Evolutionary conservation across 1,284 basidiomycete species (phyloP), one percentile per base, ranked within the genome.

Genomic region (Wallemia hederae): DNA sequence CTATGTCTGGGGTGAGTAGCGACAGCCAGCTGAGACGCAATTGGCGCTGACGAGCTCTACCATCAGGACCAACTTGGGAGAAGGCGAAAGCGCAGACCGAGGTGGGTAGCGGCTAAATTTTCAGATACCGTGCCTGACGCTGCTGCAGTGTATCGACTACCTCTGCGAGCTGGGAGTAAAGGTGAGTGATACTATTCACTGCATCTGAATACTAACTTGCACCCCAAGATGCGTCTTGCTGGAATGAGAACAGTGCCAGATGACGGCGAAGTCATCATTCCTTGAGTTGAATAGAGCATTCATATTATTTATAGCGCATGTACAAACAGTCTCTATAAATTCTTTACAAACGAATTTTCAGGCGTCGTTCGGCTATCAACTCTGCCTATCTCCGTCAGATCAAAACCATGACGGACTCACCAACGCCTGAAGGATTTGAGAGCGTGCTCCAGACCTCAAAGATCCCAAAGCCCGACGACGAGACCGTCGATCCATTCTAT

Each of bases 21-120:
- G 17, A 17, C 25, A 28, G 49, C 59, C 7, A 61, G 60, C 22
- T 24, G 17, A 28, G n/a, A n/a, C 25, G 34, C 7, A 15, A 49
- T 24, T 22, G 39, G 25, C 27, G 24, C 57, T 24, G 17, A 55
- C 26, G 28, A 26, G 27, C 14, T 24, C 31, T 31, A 55, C 26
- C 19, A 19, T 56, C 63, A 83, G 81, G 80, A 1, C 72, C 73
- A 58, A 80, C 82, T 60, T 88, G 85, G 83, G 79, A 86, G 69
- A 83, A 82, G 67, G 85, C 85, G n/a, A 88, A 88, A 72, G 83
- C 83, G 0, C 85, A 88, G 67, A 80, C 83, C 1, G 84, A 86
- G 73, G 80, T 78, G 60, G 59, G 69, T 60, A 31, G 24, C 22
- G 56, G 1, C 2, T 9, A n/a, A 39, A 24, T 27, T 31, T 27